Base-by-base conservation (phyloP, 1,284 basidiomycete species). In the Puccinia novopanici region DNA sequence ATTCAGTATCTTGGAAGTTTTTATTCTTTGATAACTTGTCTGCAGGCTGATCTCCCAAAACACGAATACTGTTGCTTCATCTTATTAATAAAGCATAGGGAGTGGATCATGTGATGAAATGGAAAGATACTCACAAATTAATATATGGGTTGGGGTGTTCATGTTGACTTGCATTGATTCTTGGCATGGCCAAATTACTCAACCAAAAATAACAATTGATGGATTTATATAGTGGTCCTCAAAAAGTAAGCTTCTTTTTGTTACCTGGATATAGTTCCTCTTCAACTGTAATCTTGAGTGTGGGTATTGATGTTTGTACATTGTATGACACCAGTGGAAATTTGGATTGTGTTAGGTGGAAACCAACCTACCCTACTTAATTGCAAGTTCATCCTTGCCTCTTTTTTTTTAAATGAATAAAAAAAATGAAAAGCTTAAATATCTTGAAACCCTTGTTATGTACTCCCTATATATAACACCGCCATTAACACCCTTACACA, bases 71-170 rank as follows among this genome's bases (percentile, higher is more conserved):
- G 24, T 63, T 75, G 34, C 1, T n/a, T 48, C 17, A 12, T 13
- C n/a, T n/a, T n/a, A 48, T 13, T 12, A 45, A 27, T 40, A 22
- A 57, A 74, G 3, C 30, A 37, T 24, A 8, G 8, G 19, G 10
- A 59, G 0, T 2, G 37, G 52, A 55, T 6, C 12, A 5, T 34
- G n/a, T 74, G 13, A 40, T 27, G 42, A 10, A 63, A 15, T 48
- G 19, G n/a, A 50, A 10, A 65, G 17, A 48, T 24, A 10, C 61
- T 50, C 30, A 75, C 74, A 75, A 75, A 52, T 75, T 75, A 22
- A 75, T 75, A 40, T 61, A 75, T 63, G 74, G 74, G 50, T 75
- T 75, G 37, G 74, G 74, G 48, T 75, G 74, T 50, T 75, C 74
- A 54, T 63, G 59, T 19, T 75, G 57, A 65, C 57, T 75, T 42